A percentile compares a stretch with the other conserved stretches of the same genome.
phyloP scores from a whole-genome alignment of 169 alveolate species.

The Cytauxzoon felis region DNA sequence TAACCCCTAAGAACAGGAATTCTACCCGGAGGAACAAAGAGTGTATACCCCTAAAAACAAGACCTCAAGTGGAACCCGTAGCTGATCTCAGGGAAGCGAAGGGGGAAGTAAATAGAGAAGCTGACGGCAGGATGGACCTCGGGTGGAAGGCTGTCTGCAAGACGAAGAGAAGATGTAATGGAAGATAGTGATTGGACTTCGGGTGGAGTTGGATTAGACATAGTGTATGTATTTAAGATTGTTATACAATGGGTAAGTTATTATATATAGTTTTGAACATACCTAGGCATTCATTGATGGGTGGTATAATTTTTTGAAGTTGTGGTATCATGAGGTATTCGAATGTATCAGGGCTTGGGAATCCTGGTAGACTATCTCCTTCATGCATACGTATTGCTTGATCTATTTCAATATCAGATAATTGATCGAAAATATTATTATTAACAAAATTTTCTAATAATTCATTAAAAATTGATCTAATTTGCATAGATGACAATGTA shows the following conservation, averaged over 20 bases:
- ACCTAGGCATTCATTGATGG: constrained; percentile 66
- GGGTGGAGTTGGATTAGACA: too few species aligned
- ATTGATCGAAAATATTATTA: constrained; percentile 75
- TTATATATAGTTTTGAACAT: neutral
- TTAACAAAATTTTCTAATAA: constrained; percentile 85
- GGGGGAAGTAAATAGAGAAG: too few species aligned
- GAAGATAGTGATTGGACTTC: too few species aligned
- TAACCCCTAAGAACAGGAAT: too few species aligned
- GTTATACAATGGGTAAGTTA: neutral
- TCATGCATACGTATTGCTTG: constrained; percentile 94
- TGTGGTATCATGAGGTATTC: constrained; percentile 92
- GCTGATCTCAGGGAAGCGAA: too few species aligned
- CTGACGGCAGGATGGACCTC: too few species aligned
- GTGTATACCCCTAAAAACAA: too few species aligned
- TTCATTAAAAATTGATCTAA: constrained; percentile 85
- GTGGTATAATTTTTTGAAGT: constrained; percentile 81
- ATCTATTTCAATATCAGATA: constrained; percentile 92
- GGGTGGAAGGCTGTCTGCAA: too few species aligned
- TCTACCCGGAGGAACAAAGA: too few species aligned
- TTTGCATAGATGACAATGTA: constrained; percentile 81
- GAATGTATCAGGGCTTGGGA: constrained; percentile 95
- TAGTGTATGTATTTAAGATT: constrained; percentile 7
- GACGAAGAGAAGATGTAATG: too few species aligned
- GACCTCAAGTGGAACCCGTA: too few species aligned
- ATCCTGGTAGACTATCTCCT: constrained; percentile 98